Percentiles rank a stretch among this genome's conserved stretches.
Evolutionary conservation across 2,329 filamentous ascomycete species (phyloP).

Genomic region (Fusarium sp.): DNA sequence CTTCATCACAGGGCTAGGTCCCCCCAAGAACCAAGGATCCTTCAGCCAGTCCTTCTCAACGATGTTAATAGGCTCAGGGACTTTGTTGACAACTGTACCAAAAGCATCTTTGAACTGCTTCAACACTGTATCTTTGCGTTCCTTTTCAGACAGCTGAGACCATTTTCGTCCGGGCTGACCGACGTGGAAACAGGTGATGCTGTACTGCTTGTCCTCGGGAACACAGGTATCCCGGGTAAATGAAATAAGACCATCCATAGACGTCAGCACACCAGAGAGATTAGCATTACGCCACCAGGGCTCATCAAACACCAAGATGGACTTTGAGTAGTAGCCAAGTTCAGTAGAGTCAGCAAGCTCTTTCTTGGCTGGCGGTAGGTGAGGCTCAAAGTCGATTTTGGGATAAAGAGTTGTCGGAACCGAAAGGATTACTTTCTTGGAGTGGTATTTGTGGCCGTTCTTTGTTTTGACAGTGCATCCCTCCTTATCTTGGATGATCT

Average conservation of each 20-base stretch:
- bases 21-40: background rate
- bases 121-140: rapidly evolving
- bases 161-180: background rate
- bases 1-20: background rate
- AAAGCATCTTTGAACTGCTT: background rate
- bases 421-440: background rate
- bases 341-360: background rate
- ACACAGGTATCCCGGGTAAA: background rate
- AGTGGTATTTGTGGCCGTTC: background rate
- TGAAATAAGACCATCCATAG: background rate
- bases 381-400: background rate
- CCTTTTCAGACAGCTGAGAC: background rate
- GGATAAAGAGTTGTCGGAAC: background rate
- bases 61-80: background rate
- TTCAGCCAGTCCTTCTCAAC: background rate
- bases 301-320: background rate
- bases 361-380: background rate
- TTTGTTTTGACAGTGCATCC: background rate
- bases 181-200: background rate
- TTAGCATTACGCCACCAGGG: background rate
- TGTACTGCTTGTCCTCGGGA: background rate
- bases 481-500: background rate
- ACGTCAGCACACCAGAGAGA: background rate
- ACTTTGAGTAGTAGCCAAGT: background rate
- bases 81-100: background rate